Base-by-base conservation (phyloP, 2,329 filamentous ascomycete genomes). In the Fusarium nygamai region DNA sequence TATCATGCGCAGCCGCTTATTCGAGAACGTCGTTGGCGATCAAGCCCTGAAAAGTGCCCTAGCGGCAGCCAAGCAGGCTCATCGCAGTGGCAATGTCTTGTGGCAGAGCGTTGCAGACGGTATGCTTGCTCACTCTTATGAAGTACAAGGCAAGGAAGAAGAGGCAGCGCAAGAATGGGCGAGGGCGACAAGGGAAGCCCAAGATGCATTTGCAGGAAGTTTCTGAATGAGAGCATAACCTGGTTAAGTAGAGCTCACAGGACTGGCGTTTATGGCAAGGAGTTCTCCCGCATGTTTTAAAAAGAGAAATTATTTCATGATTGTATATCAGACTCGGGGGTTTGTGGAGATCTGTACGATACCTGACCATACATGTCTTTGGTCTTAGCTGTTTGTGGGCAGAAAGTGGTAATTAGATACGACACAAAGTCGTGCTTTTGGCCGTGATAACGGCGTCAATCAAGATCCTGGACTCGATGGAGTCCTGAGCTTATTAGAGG, bases 1-100 rank as follows among this genome's bases (percentile, higher is more conserved):
- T 75, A 92, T 96, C 73, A 97, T 98, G 93, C 92, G 93, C 60
- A 91, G 89, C 78, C 90, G 91, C 59, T 93, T 98, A 78, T 98
- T 95, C 82, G 92, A 92, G 51, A 92, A 93, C 67, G 92, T 95
- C 20, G 90, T 97, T 8, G 94, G 94, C 57, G 92, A 93, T 67
- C 93, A 95, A 81, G 92, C 93, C 0, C 87, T 94, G 67, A 95
- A 95, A 83, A 93, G 92, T 78, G 92, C 92, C 9, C 88, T 89
- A 72, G 93, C 93, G 2, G 92, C 91, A 31, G 88, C 88, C 31
- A 88, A 88, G 47, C 92, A 93, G 84, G 92, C 92, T 10, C 88
- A 89, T 73, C 89, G 90, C 80, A 92, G 91, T 75, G 91, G 92
- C 29, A 93, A 94, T 78, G 85, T 90, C 22, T 83, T 95, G 58